Conservation (phyloP, 2,329 filamentous ascomycete species). For the Penicillium sp. region DNA sequence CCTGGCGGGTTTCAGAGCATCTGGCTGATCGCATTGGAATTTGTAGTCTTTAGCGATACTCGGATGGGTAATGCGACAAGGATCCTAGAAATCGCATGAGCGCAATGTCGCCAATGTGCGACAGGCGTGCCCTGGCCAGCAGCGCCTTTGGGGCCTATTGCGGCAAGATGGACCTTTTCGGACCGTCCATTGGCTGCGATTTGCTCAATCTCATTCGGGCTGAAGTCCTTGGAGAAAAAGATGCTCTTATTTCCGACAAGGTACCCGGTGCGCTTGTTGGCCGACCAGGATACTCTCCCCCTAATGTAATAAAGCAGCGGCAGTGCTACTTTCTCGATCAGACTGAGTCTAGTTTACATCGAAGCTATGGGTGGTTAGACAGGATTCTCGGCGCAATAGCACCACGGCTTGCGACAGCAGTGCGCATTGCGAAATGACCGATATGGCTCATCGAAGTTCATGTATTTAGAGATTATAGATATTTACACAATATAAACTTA, state of each 20-base stretch:
- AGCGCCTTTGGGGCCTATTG: background rate
- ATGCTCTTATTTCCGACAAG: conserved; percentile 5
- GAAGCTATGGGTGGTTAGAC: conserved; percentile 10
- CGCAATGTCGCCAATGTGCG: conserved; percentile 11
- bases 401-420: conserved; percentile 24
- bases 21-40: conserved; percentile 14
- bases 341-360: background rate
- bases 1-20: conserved; percentile 1
- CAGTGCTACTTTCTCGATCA: background rate
- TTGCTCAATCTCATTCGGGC: background rate
- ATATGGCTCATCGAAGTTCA: background rate
- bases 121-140: background rate
- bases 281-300: background rate
- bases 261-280: conserved; percentile 1
- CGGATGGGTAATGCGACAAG: conserved; percentile 23
- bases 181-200: conserved; percentile 1
- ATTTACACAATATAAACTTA: background rate
- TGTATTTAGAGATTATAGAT: background rate
- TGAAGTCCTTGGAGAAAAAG: background rate
- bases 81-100: conserved; percentile 6
- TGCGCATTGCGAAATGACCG: conserved; percentile 25
- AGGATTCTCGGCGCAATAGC: conserved; percentile 26
- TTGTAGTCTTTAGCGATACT: background rate
- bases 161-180: background rate
- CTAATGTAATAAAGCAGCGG: background rate